Conservation (phyloP, 2,329 filamentous ascomycete genomes). For the Exophiala phaeomuriformis region DNA sequence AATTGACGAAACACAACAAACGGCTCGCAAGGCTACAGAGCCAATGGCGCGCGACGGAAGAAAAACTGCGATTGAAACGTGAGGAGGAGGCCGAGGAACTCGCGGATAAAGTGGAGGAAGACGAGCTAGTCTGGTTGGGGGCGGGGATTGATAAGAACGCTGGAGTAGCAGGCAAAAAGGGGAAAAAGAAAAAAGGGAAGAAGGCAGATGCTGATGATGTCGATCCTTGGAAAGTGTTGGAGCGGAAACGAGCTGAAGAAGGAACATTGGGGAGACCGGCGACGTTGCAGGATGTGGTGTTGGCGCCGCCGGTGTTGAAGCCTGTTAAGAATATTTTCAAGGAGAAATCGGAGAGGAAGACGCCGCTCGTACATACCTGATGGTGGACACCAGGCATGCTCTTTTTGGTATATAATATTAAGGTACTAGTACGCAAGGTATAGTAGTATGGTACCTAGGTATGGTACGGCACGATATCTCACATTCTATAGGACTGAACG, state of each 20-base stretch:
- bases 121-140: slow-evolving; percentile 57
- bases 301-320: slow-evolving; percentile 66
- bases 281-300: slow-evolving; percentile 42
- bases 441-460: no score
- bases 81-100: slow-evolving; percentile 65
- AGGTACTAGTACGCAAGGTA: no score
- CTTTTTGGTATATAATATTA: no score
- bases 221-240: slow-evolving; percentile 72
- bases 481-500: no score
- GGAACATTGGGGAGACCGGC: slow-evolving; percentile 29
- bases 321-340: slow-evolving; percentile 32
- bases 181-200: slow-evolving; percentile 38
- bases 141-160: slow-evolving; percentile 37
- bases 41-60: slow-evolving; percentile 52
- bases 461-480: no score
- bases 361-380: background rate
- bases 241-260: slow-evolving; percentile 55
- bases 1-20: slow-evolving; percentile 70
- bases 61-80: slow-evolving; percentile 60
- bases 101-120: slow-evolving; percentile 55
- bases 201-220: slow-evolving; percentile 49
- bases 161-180: slow-evolving; percentile 41
- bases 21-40: slow-evolving; percentile 58
- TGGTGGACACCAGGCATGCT: background rate
- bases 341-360: slow-evolving; percentile 1